phyloP scores from a whole-genome alignment of 768 basidiomycete species.

The Hericium alpestre region DNA sequence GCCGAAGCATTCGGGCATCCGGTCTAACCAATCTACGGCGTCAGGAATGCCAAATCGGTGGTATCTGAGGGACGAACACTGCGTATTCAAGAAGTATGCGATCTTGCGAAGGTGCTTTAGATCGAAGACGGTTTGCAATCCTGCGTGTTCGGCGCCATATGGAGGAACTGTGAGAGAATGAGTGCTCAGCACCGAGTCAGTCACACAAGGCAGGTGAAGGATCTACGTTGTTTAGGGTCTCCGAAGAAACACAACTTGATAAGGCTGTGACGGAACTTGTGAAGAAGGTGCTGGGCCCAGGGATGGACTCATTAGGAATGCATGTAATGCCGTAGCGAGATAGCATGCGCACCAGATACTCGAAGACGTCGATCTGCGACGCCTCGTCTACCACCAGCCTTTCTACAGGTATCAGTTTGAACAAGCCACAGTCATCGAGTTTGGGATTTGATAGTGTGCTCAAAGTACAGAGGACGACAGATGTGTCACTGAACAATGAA shows the following conservation, averaged over 20 bases:
- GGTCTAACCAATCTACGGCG: slow-evolving; percentile 23
- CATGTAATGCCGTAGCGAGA: neutral
- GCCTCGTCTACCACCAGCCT: slow-evolving; percentile 49
- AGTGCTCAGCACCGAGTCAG: neutral
- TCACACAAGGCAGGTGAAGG: neutral
- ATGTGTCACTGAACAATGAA: slow-evolving; percentile 20
- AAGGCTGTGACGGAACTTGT: slow-evolving; percentile 26
- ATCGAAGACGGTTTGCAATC: slow-evolving; percentile 37
- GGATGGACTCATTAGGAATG: too few relatives aligned
- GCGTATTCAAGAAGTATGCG: slow-evolving; percentile 34
- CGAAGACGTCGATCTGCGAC: slow-evolving; percentile 38
- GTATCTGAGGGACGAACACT: slow-evolving; percentile 27
- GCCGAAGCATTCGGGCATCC: slow-evolving; percentile 39
- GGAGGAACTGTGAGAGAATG: slow-evolving; percentile 34
- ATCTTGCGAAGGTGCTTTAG: slow-evolving; percentile 26
- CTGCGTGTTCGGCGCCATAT: slow-evolving; percentile 32
- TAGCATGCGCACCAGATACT: slow-evolving; percentile 30
- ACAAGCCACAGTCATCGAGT: slow-evolving; percentile 24
- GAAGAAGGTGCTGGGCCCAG: slow-evolving; percentile 30
- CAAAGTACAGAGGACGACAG: slow-evolving; percentile 37
- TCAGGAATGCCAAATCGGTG: neutral
- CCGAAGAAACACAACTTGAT: slow-evolving; percentile 43
- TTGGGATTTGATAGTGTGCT: slow-evolving; percentile 39
- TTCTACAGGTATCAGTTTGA: slow-evolving; percentile 29
- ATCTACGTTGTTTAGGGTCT: slow-evolving; percentile 42